Percentiles rank a stretch among this genome's conserved stretches.
Evolutionary conservation across 495 filamentous ascomycete genomes (phyloP).

Genomic region (Corynascus novoguineensis): DNA sequence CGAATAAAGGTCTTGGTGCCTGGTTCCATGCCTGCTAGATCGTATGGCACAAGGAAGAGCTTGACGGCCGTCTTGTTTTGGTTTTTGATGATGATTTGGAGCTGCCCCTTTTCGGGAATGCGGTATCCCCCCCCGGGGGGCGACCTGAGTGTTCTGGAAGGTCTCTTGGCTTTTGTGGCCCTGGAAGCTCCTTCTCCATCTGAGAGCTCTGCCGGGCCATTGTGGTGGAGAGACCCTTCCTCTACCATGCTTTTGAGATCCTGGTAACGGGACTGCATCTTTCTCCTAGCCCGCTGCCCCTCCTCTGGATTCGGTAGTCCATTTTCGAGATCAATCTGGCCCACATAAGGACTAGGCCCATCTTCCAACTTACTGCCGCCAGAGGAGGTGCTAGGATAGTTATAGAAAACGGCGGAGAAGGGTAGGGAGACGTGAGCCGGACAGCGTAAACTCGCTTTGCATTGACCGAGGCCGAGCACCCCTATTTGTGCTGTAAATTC

Average conservation of each 20-base stretch:
- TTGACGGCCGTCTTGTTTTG: constrained; percentile 96
- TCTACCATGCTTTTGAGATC: constrained; percentile 25
- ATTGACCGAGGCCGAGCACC: constrained; percentile 83
- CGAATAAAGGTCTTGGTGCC: constrained; percentile 96
- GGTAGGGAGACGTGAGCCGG: constrained; percentile 88
- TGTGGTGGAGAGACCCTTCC: constrained; percentile 27
- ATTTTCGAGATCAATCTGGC: constrained; percentile 86
- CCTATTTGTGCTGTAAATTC: constrained; percentile 96
- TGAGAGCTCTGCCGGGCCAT: constrained; percentile 24
- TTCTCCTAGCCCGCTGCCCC: constrained; percentile 41
- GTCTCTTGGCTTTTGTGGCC: constrained; percentile 49
- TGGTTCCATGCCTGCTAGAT: constrained; percentile 89
- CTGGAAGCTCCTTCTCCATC: constrained; percentile 34
- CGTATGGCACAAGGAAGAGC: constrained; percentile 90
- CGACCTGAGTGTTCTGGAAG: constrained; percentile 63
- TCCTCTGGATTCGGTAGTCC: constrained; percentile 51
- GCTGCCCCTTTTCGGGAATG: constrained; percentile 89
- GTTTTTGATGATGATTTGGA: constrained; percentile 97
- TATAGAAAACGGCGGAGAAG: constrained; percentile 96
- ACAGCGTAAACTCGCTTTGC: constrained; percentile 78
- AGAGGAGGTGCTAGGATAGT: constrained; percentile 63
- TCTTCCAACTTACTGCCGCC: constrained; percentile 62
- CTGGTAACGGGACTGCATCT: constrained; percentile 34
- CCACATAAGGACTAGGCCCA: constrained; percentile 93
- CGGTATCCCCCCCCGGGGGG: constrained; percentile 86